A percentile compares a stretch with the other conserved stretches of the same genome.
Evolutionary conservation across 2,329 filamentous ascomycete genomes (phyloP).

Genomic region (Calonectria henricotiae): DNA sequence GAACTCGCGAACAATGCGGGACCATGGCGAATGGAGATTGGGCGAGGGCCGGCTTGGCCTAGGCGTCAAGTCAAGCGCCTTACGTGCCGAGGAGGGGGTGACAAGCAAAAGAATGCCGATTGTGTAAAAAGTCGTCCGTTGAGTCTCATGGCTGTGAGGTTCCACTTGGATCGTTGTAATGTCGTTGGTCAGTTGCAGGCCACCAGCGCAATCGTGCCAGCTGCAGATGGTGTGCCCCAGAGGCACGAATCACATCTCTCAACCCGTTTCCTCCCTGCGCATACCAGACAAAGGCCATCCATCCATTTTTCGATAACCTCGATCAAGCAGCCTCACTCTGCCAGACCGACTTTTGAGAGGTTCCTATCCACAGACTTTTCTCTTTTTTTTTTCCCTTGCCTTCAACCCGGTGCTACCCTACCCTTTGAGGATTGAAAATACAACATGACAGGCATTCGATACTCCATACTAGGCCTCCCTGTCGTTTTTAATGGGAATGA

Average conservation of each 20-base stretch:
- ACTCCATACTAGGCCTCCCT: slow-evolving; percentile 11
- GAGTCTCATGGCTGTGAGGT: slow-evolving; percentile 39
- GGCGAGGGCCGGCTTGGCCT: slow-evolving; percentile 1
- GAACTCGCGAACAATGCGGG: slow-evolving; percentile 26
- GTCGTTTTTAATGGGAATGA: slow-evolving; percentile 26
- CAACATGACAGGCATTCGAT: slow-evolving; percentile 19
- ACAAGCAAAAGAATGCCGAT: slow-evolving; percentile 17
- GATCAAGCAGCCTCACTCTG: slow-evolving; percentile 38
- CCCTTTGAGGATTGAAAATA: slow-evolving; percentile 21
- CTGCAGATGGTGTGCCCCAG: slow-evolving; percentile 20
- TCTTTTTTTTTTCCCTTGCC: slow-evolving; percentile 5
- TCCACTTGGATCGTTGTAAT: slow-evolving; percentile 48
- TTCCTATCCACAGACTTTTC: slow-evolving; percentile 22
- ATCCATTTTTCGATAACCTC: slow-evolving; percentile 32
- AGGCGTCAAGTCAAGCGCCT: slow-evolving; percentile 18
- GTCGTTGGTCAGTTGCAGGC: slow-evolving; percentile 48
- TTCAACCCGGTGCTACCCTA: slow-evolving; percentile 1
- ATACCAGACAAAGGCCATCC: slow-evolving; percentile 43
- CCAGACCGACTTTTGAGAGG: slow-evolving; percentile 51
- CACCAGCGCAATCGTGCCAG: slow-evolving; percentile 48
- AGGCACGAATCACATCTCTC: slow-evolving; percentile 46
- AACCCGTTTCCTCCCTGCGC: slow-evolving; percentile 39
- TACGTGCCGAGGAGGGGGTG: slow-evolving; percentile 11
- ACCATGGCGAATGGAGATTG: slow-evolving; percentile 12
- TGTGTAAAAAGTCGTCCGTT: slow-evolving; percentile 31